Percentiles rank a stretch among this genome's conserved stretches.
Conservation (phyloP, 495 filamentous ascomycete genomes). For the Extremus antarcticus region DNA sequence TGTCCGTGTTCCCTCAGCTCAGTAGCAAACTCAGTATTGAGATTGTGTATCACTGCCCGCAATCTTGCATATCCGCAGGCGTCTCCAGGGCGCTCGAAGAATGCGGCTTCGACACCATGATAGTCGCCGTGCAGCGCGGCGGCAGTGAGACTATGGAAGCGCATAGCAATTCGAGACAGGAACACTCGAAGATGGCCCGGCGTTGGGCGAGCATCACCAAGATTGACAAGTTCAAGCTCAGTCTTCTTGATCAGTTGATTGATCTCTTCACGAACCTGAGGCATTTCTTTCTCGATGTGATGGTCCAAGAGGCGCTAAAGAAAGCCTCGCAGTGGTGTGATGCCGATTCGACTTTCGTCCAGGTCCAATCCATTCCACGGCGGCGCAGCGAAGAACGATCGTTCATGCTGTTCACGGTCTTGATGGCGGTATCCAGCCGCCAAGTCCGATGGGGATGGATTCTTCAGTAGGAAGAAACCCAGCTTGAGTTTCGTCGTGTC, state of each 20-base stretch:
- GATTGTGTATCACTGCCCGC: constrained; percentile 48
- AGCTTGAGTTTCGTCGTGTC: constrained; percentile 15
- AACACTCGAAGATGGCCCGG: constrained; percentile 11
- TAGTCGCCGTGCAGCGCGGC: constrained; percentile 13
- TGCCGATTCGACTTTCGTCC: background rate
- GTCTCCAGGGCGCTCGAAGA: background rate
- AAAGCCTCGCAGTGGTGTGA: background rate
- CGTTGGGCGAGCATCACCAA: constrained; percentile 10
- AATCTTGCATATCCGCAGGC: constrained; percentile 32
- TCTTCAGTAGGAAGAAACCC: constrained; percentile 33
- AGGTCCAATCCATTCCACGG: constrained; percentile 10
- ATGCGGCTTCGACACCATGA: background rate
- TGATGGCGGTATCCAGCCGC: background rate
- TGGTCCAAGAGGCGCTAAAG: constrained; percentile 10
- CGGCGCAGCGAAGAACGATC: background rate
- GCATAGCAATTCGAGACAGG: constrained; percentile 13
- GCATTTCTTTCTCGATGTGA: constrained; percentile 13
- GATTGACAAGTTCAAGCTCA: background rate
- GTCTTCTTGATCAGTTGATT: background rate
- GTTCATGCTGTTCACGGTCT: constrained; percentile 1
- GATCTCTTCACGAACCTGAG: constrained; percentile 15
- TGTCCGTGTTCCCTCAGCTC: constrained; percentile 35
- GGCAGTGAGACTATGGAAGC: constrained; percentile 8
- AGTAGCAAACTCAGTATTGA: constrained; percentile 43
- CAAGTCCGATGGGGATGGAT: constrained; percentile 25